A percentile compares a stretch with the other conserved stretches of the same genome.
Evolutionary conservation across 495 filamentous ascomycete species (phyloP).

Genomic region (Alectoria sarmentosa): DNA sequence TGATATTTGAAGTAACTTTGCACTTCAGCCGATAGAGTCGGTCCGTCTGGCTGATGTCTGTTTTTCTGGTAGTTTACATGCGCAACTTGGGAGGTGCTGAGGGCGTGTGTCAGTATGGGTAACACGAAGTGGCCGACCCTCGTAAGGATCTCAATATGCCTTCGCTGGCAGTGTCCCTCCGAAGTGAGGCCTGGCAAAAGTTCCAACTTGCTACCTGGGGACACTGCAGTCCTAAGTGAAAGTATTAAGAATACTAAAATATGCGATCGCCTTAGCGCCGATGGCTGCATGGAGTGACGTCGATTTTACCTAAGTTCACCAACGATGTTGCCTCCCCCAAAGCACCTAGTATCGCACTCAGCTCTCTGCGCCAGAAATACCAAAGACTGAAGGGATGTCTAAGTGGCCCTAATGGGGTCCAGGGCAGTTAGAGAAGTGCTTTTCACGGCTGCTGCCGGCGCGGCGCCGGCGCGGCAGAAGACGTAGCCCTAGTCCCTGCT

Average conservation of each 20-base stretch:
- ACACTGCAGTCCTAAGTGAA: background rate
- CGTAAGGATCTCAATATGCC: background rate
- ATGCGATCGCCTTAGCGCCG: background rate
- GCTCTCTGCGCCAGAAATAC: background rate
- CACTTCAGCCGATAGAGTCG: background rate
- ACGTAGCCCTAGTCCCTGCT: background rate
- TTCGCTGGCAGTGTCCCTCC: constrained; percentile 1
- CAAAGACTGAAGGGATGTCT: background rate
- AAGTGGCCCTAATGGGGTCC: background rate
- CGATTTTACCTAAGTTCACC: background rate
- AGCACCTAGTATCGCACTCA: background rate
- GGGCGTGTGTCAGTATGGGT: background rate
- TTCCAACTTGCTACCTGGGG: background rate
- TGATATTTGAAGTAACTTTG: background rate
- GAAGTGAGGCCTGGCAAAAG: background rate
- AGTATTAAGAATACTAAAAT: background rate
- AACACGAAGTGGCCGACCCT: background rate
- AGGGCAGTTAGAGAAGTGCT: background rate
- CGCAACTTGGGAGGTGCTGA: background rate
- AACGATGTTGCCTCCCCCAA: background rate
- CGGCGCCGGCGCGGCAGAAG: background rate
- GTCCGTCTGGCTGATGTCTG: background rate
- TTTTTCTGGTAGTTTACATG: constrained; percentile 1
- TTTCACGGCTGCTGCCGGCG: background rate
- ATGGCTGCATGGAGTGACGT: constrained; percentile 7